Evolutionary conservation across 306 rosid genomes (phyloP), one percentile per base, ranked within the genome.

Genomic region (Biancaea sappan): DNA sequence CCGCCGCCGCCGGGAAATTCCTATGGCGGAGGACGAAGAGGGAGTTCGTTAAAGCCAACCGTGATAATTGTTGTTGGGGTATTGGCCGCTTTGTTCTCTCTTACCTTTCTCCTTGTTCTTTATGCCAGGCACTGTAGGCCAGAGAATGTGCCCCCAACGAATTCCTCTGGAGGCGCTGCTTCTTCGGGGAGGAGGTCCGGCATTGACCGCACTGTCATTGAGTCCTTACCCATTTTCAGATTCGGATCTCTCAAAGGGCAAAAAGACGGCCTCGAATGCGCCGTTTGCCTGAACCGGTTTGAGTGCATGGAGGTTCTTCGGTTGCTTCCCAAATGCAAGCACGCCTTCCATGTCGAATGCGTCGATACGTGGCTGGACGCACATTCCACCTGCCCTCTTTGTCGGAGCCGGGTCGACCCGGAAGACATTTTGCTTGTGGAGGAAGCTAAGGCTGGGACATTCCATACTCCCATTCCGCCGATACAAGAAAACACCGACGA

Each of bases 331-430:
- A 94, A 94, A 38, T 94, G 98, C 79, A 86, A 87, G 43, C 99
- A 94, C 78, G 99, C 95, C 8, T 94, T 94, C 78, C 99, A 94
- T 57, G 93, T 92, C 4, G 99, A 94, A 53, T 94, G 99, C 80
- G 97, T 94, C 3, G 99, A 94, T 67, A 94, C 98, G 8, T 94
- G 99, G 99, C 88, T 94, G 14, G 99, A 94, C 78, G 97, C 99
- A 6, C 99, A 94, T 79, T 94, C 99, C 10, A 92, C 99, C 1
- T 94, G 97, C 28, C 98, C 99, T 2, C 91, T 94, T 3, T 94
- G 97, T 26, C 95, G 98, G 1, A 82, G 77, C 71, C 84, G 93
- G 56, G 97, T 94, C 19, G 97, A 92, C 82, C 97, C 93, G 22
- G 98, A 94, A 58, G 97, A 94, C 50, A 81, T 92, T 16, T 89